Base-by-base conservation (phyloP, 1,139 yeast genomes). In the Lodderomyces elongisporus region DNA sequence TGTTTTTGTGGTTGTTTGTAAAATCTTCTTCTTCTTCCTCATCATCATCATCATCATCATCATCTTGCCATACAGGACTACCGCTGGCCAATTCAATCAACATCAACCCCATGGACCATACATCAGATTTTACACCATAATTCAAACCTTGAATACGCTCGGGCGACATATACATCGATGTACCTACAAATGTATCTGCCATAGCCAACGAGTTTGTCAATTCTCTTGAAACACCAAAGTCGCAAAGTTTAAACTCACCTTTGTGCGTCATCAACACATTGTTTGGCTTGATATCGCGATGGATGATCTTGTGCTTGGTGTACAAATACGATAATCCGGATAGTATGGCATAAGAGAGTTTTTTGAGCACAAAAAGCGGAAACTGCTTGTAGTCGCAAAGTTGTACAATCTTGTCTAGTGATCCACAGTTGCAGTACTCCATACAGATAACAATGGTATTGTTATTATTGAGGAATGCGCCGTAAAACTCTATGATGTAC, bases 171-270 rank as follows among this genome's bases (percentile, higher is more conserved):
- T 91, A 91, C 2, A 95, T 87, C 1, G 96, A 87, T 1, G 98
- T 91, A 1, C 98, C 98, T 8, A 91, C 97, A 66, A 91, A 91
- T 0, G 97, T 91, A 47, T 91, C 96, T 0, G 96, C 97, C 66
- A 66, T 61, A 16, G 73, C 74, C 40, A 91, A 74, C 0, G 96
- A 88, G 54, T 89, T 88, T 38, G 87, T 85, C 39, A 91, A 69
- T 53, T 88, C 95, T 43, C 96, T 77, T 25, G 89, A 79, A 5
- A 91, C 98, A 9, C 98, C 97, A 62, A 89, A 89, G 58, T 89
- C 97, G 58, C 95, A 85, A 20, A 87, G 66, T 54, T 85, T 87
- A 47, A 87, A 78, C 44, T 78, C 80, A 14, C 96, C 96, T 42
- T 71, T 73, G 28, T 85, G 79, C 39, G 84, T 85, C 58, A 88